phyloP scores from a whole-genome alignment of 1,284 basidiomycete genomes.

The Xerocomus amazonicus region DNA sequence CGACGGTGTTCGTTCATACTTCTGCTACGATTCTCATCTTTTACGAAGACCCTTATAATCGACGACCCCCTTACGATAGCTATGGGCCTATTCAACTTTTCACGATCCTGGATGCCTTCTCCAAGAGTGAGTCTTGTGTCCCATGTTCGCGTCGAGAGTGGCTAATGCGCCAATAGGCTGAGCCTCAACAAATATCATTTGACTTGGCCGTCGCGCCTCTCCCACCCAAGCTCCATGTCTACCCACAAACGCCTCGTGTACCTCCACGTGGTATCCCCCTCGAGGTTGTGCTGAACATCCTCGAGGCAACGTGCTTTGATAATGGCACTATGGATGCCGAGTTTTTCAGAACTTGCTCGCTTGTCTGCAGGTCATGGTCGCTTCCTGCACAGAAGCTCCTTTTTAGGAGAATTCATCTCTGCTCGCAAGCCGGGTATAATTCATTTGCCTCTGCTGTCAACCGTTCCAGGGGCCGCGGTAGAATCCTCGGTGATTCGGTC shows the following conservation, averaged over 20 bases:
- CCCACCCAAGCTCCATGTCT: slow-evolving; percentile 3
- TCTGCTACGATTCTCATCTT: slow-evolving; percentile 16
- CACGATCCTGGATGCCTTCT: slow-evolving; percentile 33
- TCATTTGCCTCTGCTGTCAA: slow-evolving; percentile 53
- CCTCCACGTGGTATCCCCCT: slow-evolving; percentile 44
- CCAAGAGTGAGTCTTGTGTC: slow-evolving; percentile 26
- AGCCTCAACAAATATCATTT: slow-evolving; percentile 38
- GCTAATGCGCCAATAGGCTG: slow-evolving; percentile 26
- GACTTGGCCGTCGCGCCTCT: slow-evolving; percentile 26
- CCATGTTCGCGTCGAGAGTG: slow-evolving; percentile 8
- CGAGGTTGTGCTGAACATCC: slow-evolving; percentile 59
- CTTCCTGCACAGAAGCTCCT: slow-evolving; percentile 57
- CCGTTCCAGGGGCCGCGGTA: slow-evolving; percentile 43
- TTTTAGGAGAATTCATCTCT: slow-evolving; percentile 54
- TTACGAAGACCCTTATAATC: slow-evolving; percentile 26
- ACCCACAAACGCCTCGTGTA: slow-evolving; percentile 20
- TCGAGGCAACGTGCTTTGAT: slow-evolving; percentile 50
- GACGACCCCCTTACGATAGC: slow-evolving; percentile 19
- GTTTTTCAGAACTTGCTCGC: slow-evolving; percentile 50
- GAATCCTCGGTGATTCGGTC: slow-evolving; percentile 50
- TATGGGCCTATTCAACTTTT: slow-evolving; percentile 40
- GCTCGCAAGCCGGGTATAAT: slow-evolving; percentile 48
- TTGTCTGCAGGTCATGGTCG: slow-evolving; percentile 66
- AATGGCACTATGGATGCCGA: slow-evolving; percentile 37
- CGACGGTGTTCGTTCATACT: slow-evolving; percentile 22